phyloP scores from a whole-genome alignment of 345 rosid genomes.

The Populus simonii region DNA sequence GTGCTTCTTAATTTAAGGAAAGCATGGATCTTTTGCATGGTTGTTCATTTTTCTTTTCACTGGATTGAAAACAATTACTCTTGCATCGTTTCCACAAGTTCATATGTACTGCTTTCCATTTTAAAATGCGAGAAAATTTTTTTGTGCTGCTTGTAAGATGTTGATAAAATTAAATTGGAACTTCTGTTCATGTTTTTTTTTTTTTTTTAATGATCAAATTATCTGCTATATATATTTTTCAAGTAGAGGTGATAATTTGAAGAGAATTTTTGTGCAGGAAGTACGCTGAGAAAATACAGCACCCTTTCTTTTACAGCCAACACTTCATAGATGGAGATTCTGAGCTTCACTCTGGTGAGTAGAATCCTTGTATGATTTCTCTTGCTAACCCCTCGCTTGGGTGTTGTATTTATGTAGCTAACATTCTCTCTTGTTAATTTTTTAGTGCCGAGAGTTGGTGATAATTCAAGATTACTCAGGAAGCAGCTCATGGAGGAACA shows the following conservation, averaged over 20 bases:
- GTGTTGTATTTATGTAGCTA: neutral
- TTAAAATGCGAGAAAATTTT: neutral
- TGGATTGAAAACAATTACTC: neutral
- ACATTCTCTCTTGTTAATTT: neutral
- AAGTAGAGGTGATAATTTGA: neutral
- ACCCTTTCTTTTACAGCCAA: slow-evolving; percentile 36
- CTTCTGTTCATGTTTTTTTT: neutral
- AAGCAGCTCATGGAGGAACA: slow-evolving; percentile 50
- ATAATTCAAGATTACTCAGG: slow-evolving; percentile 45
- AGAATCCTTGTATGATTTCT: neutral
- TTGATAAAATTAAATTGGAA: neutral
- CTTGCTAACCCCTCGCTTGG: neutral
- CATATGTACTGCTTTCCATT: neutral
- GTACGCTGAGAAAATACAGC: slow-evolving; percentile 52
- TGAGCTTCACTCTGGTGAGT: slow-evolving; percentile 60
- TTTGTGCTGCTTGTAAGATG: neutral
- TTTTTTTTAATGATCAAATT: neutral
- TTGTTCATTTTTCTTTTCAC: neutral
- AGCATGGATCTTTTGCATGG: neutral
- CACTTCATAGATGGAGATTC: slow-evolving; percentile 54
- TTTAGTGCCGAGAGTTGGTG: slow-evolving; percentile 43
- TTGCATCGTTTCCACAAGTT: neutral
- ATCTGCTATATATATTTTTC: neutral
- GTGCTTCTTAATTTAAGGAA: neutral
- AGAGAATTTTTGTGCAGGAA: slow-evolving; percentile 37